These are phyloP conservation scores for Phlebiopsis flavidoalba DNA, from an alignment of 768 basidiomycete genomes.

Conservation along the genomic window DNA sequence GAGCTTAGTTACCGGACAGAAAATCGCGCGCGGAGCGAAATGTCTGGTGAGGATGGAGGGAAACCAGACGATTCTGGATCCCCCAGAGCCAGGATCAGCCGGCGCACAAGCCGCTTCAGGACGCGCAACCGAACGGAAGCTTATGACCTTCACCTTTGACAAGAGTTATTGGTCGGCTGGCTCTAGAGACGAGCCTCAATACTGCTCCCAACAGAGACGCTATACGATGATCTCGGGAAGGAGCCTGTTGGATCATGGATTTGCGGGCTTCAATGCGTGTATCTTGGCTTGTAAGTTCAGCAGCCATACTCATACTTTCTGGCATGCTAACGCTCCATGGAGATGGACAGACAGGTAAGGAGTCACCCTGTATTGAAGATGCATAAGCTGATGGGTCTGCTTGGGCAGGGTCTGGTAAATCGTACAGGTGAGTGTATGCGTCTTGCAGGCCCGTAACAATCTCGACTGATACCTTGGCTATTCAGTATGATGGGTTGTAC, in stretches of 20 bases:
- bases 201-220: conserved; percentile 88
- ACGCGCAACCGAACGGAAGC: conserved; percentile 86
- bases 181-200: conserved; percentile 79
- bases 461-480: neutral
- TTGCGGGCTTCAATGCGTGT: conserved; percentile 93
- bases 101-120: conserved; percentile 53
- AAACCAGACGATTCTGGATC: conserved; percentile 88
- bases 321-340: conserved; percentile 9
- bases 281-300: conserved; percentile 90
- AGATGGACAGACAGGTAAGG: conserved; percentile 85
- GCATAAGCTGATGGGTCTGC: neutral
- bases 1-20: conserved; percentile 42
- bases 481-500: conserved; percentile 91
- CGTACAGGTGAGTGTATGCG: conserved; percentile 64
- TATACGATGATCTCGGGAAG: conserved; percentile 92
- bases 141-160: conserved; percentile 91
- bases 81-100: conserved; percentile 70
- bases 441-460: neutral
- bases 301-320: neutral
- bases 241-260: conserved; percentile 92
- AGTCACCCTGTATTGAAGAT: neutral
- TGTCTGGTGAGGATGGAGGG: conserved; percentile 92
- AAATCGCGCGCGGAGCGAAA: conserved; percentile 88
- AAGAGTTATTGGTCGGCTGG: conserved; percentile 98
- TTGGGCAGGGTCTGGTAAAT: conserved; percentile 77